Base-by-base conservation (phyloP, 2,329 filamentous ascomycete genomes). In the Sordariomycetes sp. region DNA sequence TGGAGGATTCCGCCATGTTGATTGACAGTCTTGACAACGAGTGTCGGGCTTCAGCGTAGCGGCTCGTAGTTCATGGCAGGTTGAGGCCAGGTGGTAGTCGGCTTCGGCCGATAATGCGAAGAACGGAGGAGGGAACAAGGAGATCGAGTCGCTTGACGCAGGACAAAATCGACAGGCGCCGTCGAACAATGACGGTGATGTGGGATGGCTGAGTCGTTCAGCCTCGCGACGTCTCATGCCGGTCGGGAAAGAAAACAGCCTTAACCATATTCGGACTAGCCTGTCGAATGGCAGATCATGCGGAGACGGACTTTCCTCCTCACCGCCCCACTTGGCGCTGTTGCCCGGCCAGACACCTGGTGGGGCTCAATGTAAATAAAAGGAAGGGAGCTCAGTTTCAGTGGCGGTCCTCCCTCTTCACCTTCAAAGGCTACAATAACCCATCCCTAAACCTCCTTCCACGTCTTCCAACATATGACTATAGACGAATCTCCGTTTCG, bases 301-400 rank as follows among this genome's bases (percentile, higher is more conserved):
- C 34, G 25, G 36, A 31, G 28, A 31, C 41, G 45, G 45, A 41
- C 23, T 39, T 40, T 41, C 28, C 31, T 25, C 26, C 38, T 45
- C 43, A 43, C 41, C 36, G 23, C 38, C 35, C 35, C 28, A 28
- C 19, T 30, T 33, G 19, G 14, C 8, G 21, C 39, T 39, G 58
- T 61, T 61, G 58, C 56, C 56, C 43, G 51, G 56, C 43, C 54
- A 59, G 45, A 44, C 5, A 11, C 12, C 23, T 23, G 32, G 53
- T 58, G 55, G 57, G 54, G 48, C 52, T 20, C 36, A 51, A 58
- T 54, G 61, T 66, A 65, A 66, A 66, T 64, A 66, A 64, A 65
- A 64, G 51, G 50, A 39, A 37, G 19, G 17, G 38, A 21, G 19
- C 26, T 39, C 35, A 37, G 46, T 49, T 14, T 23, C 12, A 21